Conservation (phyloP, 139 green algal genomes). For the Nannochloris sp. region DNA sequence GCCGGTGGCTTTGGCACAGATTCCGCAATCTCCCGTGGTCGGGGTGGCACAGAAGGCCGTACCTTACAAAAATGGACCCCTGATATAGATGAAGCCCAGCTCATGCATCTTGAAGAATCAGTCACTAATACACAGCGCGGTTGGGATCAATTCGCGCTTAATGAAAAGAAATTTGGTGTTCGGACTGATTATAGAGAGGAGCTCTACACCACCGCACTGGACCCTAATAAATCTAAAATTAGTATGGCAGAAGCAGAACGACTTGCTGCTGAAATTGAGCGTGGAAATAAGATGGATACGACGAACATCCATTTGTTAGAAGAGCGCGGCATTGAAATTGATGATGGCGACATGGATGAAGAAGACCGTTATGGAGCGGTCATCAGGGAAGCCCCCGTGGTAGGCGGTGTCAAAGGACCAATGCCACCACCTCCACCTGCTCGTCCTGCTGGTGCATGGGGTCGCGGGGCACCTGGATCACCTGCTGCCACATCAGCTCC, state of each 20-base stretch:
- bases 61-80: conserved; percentile 72
- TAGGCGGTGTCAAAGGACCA: neutral
- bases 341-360: conserved; percentile 69
- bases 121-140: conserved; percentile 4
- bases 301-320: conserved; percentile 71
- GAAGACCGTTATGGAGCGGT: conserved; percentile 80
- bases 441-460: neutral
- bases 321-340: conserved; percentile 61
- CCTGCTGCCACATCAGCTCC: neutral
- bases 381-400: neutral
- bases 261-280: conserved; percentile 77
- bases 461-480: neutral
- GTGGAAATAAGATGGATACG: conserved; percentile 1
- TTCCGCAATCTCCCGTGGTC: conserved; percentile 55
- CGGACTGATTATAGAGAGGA: conserved; percentile 70
- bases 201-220: conserved; percentile 71
- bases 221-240: conserved; percentile 51
- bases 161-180: conserved; percentile 78
- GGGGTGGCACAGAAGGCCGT: conserved; percentile 50
- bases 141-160: conserved; percentile 92
- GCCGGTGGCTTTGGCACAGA: conserved; percentile 65
- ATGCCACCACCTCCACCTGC: neutral
- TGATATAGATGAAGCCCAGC: conserved; percentile 14
- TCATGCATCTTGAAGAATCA: conserved; percentile 15
- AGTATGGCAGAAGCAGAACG: conserved; percentile 59